Base-by-base conservation (phyloP, 768 basidiomycete genomes). In the Pleurotus citrinopileatus region DNA sequence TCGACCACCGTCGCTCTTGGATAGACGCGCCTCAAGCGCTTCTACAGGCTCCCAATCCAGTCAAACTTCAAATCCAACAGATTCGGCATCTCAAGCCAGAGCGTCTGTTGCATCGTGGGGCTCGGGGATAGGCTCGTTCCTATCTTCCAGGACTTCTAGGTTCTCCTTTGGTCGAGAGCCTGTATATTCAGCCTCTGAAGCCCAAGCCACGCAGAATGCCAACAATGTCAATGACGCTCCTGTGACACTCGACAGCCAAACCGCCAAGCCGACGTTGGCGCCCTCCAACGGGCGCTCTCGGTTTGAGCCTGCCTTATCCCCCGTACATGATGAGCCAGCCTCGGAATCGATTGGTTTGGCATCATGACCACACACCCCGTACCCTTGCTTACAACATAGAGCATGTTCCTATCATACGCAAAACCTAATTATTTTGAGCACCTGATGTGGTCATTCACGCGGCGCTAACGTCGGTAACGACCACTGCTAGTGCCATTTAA, bases 51-150 rank as follows among this genome's bases (percentile, higher is more conserved):
- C 23, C 36, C 38, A 27, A 29, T 38, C 27, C 27, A 26, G 67
- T 72, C 48, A 63, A 70, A 36, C 54, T 60, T 57, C 65, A 70
- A 9, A 9, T 0, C 17, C 54, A 13, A 52, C 32, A 7, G 54
- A 38, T 25, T 22, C 43, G 60, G 36, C 54, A 9, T 37, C 53
- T 17, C 58, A 51, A 23, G 47, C 72, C 13, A 68, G 70, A 55
- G 65, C 69, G 15, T 64, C 71, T 3, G 38, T 77, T 15, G 68
- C 62, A 37, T 61, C 72, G 13, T 73, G 79, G 65, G 77, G 79
- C 42, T 65, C 69, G 7, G 74, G 75, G 38, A 69, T 82, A 54
- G 76, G 81, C 12, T 76, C 79, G 12, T 73, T 82, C 60, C 71
- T 79, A 65, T 65, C 75, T 29, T 69, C 54, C 50, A 68, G 76